These are phyloP conservation scores for Rutstroemia sp. DNA, from an alignment of 2,329 filamentous ascomycete genomes.

Conservation along the genomic window DNA sequence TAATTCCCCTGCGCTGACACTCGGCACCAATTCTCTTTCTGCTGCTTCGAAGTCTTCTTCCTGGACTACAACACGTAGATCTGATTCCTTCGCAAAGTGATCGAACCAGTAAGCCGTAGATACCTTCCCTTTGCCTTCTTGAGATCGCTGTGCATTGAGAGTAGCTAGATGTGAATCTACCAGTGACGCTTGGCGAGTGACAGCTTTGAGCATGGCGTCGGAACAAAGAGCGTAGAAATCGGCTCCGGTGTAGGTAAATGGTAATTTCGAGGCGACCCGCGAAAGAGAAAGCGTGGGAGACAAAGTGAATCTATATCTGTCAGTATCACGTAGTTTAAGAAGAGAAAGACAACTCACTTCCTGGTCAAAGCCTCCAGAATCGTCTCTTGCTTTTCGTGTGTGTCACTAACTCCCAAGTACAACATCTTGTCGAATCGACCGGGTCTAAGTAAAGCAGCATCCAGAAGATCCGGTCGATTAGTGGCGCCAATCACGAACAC, in stretches of 20 bases:
- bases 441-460: slow-evolving; percentile 81
- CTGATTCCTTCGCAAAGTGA: slow-evolving; percentile 73
- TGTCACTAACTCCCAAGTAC: slow-evolving; percentile 92
- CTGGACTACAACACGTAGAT: slow-evolving; percentile 79
- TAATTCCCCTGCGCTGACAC: slow-evolving; percentile 86
- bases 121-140: slow-evolving; percentile 33
- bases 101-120: slow-evolving; percentile 95
- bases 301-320: slow-evolving; percentile 67
- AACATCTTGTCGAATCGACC: slow-evolving; percentile 98
- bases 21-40: slow-evolving; percentile 80
- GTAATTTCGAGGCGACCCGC: slow-evolving; percentile 67
- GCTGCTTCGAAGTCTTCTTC: slow-evolving; percentile 84
- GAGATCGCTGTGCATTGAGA: slow-evolving; percentile 47
- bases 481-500: slow-evolving; percentile 97
- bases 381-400: slow-evolving; percentile 89
- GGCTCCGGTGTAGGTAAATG: slow-evolving; percentile 94
- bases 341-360: slow-evolving; percentile 56
- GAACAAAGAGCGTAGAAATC: slow-evolving; percentile 97
- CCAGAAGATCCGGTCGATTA: slow-evolving; percentile 86
- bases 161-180: slow-evolving; percentile 77
- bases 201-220: slow-evolving; percentile 97
- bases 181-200: slow-evolving; percentile 77
- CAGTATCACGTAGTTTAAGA: slow-evolving; percentile 12
- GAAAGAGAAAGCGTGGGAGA: slow-evolving; percentile 70
- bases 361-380: slow-evolving; percentile 91